Conservation (phyloP, 1,139 yeast genomes). For the Zygoascus hellenicus region DNA sequence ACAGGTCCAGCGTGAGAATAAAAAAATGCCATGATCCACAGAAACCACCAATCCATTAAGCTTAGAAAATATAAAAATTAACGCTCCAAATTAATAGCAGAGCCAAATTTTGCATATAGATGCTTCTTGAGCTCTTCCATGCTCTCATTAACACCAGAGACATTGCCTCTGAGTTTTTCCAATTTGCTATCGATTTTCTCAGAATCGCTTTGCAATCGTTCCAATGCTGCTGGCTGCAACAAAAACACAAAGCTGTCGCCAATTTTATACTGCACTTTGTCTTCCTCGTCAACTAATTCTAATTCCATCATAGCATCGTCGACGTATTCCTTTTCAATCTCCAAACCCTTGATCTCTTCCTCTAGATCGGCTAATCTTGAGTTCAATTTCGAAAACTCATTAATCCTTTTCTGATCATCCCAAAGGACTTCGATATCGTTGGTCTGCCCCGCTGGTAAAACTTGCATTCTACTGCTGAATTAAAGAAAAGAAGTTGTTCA, state of each 20-base stretch:
- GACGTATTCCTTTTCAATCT: slow-evolving; percentile 76
- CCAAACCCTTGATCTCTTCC: slow-evolving; percentile 45
- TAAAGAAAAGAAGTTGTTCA: background rate
- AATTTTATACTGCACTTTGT: slow-evolving; percentile 47
- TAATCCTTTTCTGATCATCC: slow-evolving; percentile 86
- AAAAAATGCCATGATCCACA: no score
- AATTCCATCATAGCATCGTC: slow-evolving; percentile 83
- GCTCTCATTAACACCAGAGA: slow-evolving; percentile 49
- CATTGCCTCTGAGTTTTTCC: slow-evolving; percentile 40
- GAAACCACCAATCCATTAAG: no score
- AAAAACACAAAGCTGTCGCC: slow-evolving; percentile 76
- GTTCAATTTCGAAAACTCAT: slow-evolving; percentile 78
- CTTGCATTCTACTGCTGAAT: slow-evolving; percentile 9
- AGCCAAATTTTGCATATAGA: slow-evolving; percentile 87
- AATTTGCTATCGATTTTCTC: slow-evolving; percentile 49
- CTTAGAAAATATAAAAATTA: background rate
- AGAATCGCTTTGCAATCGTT: slow-evolving; percentile 56
- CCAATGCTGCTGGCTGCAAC: slow-evolving; percentile 59
- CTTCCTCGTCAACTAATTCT: slow-evolving; percentile 80
- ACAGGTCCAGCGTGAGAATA: no score
- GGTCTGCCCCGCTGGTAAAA: slow-evolving; percentile 19
- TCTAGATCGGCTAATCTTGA: slow-evolving; percentile 56
- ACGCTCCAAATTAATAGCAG: slow-evolving; percentile 73
- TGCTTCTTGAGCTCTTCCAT: slow-evolving; percentile 58
- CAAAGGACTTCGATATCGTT: slow-evolving; percentile 75